These are phyloP conservation scores for Helichrysum umbraculigerum DNA, from an alignment of 129 eudicot genomes.

Conservation along the genomic window DNA sequence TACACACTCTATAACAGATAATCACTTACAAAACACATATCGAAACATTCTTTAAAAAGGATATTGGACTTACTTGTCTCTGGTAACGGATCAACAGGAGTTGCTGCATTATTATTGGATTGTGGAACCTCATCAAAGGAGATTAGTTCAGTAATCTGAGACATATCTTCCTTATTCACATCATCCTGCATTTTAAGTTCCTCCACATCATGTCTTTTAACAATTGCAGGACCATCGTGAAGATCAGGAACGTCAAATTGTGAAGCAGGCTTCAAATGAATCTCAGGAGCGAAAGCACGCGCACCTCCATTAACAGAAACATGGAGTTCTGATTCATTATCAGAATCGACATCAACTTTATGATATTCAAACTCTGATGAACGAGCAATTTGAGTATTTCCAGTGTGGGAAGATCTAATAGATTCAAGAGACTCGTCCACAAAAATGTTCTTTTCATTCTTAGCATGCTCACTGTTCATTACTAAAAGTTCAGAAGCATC, in stretches of 20 bases:
- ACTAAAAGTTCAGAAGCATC: conserved; percentile 39
- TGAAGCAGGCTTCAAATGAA: conserved; percentile 23
- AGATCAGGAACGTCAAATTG: conserved; percentile 17
- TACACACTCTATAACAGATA: conserved; percentile 4
- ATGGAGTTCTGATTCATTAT: conserved; percentile 45
- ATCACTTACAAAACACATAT: conserved; percentile 4
- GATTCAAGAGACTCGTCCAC: conserved; percentile 30
- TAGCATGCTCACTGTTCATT: conserved; percentile 22
- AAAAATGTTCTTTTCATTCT: conserved; percentile 36
- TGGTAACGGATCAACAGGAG: conserved; percentile 28
- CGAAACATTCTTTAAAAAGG: not conserved
- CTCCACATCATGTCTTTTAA: conserved; percentile 37
- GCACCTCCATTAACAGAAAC: conserved; percentile 36
- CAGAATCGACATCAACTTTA: conserved; percentile 48
- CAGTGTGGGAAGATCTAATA: conserved; percentile 8
- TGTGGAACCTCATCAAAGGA: conserved; percentile 37
- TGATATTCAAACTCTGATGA: conserved; percentile 43
- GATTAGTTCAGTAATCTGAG: conserved; percentile 34
- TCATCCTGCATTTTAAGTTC: conserved; percentile 46
- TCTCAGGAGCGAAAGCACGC: conserved; percentile 25
- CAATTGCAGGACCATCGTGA: conserved; percentile 22
- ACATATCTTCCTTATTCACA: conserved; percentile 27
- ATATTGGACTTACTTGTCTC: conserved; percentile 50
- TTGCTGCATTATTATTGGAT: conserved; percentile 26
- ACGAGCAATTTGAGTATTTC: conserved; percentile 27